These are phyloP conservation scores for Lipomyces spencermartinsiae DNA, from an alignment of 805 yeast species.

Conservation along the genomic window DNA sequence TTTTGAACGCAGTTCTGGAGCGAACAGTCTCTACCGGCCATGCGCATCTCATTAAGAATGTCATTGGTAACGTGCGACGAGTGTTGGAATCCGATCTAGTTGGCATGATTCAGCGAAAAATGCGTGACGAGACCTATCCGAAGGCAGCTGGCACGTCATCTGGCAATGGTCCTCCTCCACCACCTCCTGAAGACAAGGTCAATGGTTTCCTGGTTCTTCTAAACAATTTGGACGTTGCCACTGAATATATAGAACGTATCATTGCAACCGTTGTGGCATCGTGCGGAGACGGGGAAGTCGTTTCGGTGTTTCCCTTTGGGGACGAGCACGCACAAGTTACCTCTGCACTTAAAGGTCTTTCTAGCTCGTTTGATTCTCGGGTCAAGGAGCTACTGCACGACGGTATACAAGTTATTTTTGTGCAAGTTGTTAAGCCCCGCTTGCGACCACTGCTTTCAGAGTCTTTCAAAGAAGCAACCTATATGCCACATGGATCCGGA, in stretches of 20 bases:
- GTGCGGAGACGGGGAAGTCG: conserved; percentile 37
- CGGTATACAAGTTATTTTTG: conserved; percentile 52
- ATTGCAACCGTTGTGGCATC: conserved; percentile 48
- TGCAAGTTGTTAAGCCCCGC: conserved; percentile 49
- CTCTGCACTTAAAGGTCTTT: conserved; percentile 39
- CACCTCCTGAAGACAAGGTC: conserved; percentile 38
- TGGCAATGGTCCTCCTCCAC: conserved; percentile 19
- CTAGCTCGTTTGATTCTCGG: conserved; percentile 44
- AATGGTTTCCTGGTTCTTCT: conserved; percentile 64
- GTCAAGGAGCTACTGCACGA: conserved; percentile 53
- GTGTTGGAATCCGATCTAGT: conserved; percentile 70
- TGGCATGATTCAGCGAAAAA: conserved; percentile 58
- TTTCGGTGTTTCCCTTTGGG: conserved; percentile 41
- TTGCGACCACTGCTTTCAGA: conserved; percentile 48
- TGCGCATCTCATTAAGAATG: conserved; percentile 57
- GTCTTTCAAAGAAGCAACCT: conserved; percentile 51
- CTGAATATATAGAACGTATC: conserved; percentile 62
- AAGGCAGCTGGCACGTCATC: conserved; percentile 34
- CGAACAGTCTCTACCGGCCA: conserved; percentile 78
- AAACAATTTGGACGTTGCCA: conserved; percentile 73
- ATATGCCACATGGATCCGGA: conserved; percentile 41
- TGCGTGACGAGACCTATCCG: conserved; percentile 53
- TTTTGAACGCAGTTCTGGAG: conserved; percentile 69
- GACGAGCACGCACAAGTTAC: conserved; percentile 38
- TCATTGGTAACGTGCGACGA: conserved; percentile 61